Percentiles rank a stretch among this genome's conserved stretches.
Evolutionary conservation across 2,329 filamentous ascomycete genomes (phyloP).

Genomic region (Rosellinia necatrix): DNA sequence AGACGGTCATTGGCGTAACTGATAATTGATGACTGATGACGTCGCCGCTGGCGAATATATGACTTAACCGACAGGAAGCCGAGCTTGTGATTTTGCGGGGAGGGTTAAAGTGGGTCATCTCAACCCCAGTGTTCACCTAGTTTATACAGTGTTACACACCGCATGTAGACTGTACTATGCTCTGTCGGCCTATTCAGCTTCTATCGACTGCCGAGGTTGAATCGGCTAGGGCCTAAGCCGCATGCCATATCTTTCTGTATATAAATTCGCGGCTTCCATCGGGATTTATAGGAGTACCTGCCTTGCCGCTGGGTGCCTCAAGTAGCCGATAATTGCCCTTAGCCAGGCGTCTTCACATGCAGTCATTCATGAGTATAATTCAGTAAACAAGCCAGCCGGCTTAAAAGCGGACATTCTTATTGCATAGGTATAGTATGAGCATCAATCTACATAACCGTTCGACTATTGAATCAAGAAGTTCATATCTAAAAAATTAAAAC

Average conservation of each 20-base stretch:
- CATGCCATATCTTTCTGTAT: not conserved
- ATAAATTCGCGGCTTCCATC: constrained; percentile 1
- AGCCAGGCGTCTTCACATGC: constrained; percentile 15
- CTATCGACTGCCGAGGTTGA: constrained; percentile 21
- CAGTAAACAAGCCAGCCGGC: too few relatives aligned
- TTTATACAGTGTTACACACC: not conserved
- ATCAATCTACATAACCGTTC: not conserved
- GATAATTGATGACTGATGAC: constrained; percentile 8
- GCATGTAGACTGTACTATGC: not conserved
- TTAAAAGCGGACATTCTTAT: too few relatives aligned
- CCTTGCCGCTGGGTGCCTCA: not conserved
- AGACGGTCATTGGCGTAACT: too few relatives aligned
- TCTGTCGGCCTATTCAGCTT: not conserved
- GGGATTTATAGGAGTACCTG: constrained; percentile 2
- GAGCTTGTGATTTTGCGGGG: constrained; percentile 65
- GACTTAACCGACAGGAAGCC: constrained; percentile 54
- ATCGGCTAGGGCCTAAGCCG: not conserved
- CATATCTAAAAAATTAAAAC: not conserved
- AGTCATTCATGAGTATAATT: not conserved
- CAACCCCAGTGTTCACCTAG: not conserved
- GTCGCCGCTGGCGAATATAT: constrained; percentile 5
- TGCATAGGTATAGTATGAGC: too few relatives aligned
- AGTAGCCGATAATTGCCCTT: not conserved
- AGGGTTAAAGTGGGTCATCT: constrained; percentile 3
- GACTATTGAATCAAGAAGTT: not conserved